Conservation (phyloP, 23 red algal species). For the Gracilaria domingensis region DNA sequence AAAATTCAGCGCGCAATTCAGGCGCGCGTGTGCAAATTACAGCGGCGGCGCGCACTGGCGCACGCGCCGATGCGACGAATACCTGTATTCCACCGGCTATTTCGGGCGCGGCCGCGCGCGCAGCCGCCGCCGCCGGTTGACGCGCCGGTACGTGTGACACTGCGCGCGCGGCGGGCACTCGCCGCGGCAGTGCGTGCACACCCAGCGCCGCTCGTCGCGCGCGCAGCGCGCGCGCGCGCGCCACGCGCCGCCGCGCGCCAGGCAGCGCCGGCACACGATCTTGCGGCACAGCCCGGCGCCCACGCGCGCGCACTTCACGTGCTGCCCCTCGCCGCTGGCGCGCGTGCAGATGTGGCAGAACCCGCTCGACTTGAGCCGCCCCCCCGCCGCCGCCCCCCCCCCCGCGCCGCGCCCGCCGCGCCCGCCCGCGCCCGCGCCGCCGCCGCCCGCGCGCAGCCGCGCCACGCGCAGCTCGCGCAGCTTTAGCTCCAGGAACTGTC, state of each 20-base stretch:
- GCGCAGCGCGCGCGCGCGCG: background rate
- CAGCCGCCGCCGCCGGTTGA: conserved; percentile 37
- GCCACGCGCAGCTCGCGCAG: background rate
- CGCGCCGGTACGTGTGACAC: conserved; percentile 51
- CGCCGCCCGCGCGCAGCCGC: background rate
- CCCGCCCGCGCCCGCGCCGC: background rate
- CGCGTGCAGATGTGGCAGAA: conserved; percentile 70
- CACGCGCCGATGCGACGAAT: too few relatives aligned
- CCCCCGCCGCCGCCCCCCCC: background rate
- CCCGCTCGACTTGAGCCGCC: conserved; percentile 29
- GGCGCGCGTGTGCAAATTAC: background rate
- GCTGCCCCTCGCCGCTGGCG: background rate
- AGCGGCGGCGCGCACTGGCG: too few relatives aligned
- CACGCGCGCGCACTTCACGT: conserved; percentile 32
- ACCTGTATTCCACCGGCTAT: too few relatives aligned
- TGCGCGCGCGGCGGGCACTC: conserved; percentile 51
- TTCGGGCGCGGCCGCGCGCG: too few relatives aligned
- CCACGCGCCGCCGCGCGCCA: background rate
- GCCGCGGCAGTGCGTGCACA: conserved; percentile 59
- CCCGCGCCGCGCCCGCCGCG: background rate
- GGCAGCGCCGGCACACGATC: conserved; percentile 40
- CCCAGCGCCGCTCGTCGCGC: background rate
- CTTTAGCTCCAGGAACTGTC: background rate
- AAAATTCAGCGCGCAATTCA: background rate
- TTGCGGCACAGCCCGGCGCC: conserved; percentile 30